Conservation (phyloP, 2,329 filamentous ascomycete genomes). For the Clarireedia paspali region DNA sequence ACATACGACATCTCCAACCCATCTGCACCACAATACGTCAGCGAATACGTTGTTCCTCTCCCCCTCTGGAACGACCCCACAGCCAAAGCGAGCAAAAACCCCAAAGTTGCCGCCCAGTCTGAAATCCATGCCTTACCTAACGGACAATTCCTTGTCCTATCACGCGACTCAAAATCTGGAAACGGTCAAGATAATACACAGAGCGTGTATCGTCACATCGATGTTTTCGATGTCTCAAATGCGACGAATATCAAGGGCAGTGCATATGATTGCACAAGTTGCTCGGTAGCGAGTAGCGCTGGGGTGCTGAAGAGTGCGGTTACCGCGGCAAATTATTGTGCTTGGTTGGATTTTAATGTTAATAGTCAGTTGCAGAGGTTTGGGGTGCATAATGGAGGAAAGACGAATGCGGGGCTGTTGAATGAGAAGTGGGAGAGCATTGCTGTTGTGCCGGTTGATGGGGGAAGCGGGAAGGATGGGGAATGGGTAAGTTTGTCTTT, state of each 20-base stretch:
- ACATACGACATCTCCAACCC: constrained; percentile 51
- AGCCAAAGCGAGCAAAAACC: constrained; percentile 34
- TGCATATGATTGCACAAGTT: constrained; percentile 32
- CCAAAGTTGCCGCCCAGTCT: constrained; percentile 55
- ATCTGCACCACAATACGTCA: constrained; percentile 38
- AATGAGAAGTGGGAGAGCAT: constrained; percentile 76
- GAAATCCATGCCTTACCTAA: constrained; percentile 58
- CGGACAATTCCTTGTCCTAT: constrained; percentile 58
- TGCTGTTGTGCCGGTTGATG: constrained; percentile 51
- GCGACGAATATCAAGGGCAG: constrained; percentile 53
- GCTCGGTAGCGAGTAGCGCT: constrained; percentile 31
- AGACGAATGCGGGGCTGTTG: constrained; percentile 47
- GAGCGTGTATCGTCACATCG: constrained; percentile 60
- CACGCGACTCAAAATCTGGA: constrained; percentile 55
- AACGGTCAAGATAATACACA: constrained; percentile 43
- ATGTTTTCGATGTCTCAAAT: constrained; percentile 56
- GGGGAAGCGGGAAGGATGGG: constrained; percentile 36
- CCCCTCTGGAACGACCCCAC: constrained; percentile 48
- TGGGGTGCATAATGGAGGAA: constrained; percentile 60
- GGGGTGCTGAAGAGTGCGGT: constrained; percentile 48
- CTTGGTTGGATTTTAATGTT: constrained; percentile 62
- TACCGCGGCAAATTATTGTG: constrained; percentile 52
- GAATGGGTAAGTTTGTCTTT: constrained; percentile 39
- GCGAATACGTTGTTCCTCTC: constrained; percentile 60
- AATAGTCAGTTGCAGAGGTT: constrained; percentile 58